Evolutionary conservation across 2,329 filamentous ascomycete genomes (phyloP).

Genomic region (Penicillium italicum): DNA sequence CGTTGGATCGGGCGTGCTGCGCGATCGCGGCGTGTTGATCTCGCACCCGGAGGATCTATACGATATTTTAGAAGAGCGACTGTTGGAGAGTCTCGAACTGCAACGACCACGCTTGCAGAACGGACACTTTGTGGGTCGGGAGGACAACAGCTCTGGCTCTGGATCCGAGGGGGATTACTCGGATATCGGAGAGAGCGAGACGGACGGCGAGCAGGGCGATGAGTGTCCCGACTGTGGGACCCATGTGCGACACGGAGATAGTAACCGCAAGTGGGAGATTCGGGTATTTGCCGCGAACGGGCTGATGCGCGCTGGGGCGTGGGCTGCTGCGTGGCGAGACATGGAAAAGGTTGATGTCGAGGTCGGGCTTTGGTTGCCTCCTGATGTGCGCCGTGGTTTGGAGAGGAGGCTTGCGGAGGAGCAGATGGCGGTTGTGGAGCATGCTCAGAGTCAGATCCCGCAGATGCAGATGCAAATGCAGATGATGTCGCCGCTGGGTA

Average conservation of each 20-base stretch:
- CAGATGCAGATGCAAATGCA: constrained; percentile 7
- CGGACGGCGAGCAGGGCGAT: constrained; percentile 38
- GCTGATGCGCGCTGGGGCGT: constrained; percentile 84
- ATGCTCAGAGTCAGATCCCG: neutral
- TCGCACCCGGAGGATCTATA: constrained; percentile 61
- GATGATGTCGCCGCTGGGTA: neutral
- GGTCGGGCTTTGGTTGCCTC: constrained; percentile 66
- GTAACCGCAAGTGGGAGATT: constrained; percentile 58
- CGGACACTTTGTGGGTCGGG: constrained; percentile 53
- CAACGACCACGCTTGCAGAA: constrained; percentile 54
- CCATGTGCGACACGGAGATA: constrained; percentile 46
- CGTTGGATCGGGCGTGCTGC: constrained; percentile 51
- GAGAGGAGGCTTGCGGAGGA: constrained; percentile 46
- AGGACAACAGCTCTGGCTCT: constrained; percentile 23
- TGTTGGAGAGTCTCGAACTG: constrained; percentile 59
- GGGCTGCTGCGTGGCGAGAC: constrained; percentile 90
- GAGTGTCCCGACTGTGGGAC: constrained; percentile 52
- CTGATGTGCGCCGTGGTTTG: constrained; percentile 50
- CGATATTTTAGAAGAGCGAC: constrained; percentile 59
- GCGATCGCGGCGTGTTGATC: constrained; percentile 58
- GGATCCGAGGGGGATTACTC: constrained; percentile 25
- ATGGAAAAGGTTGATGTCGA: constrained; percentile 99
- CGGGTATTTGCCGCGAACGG: constrained; percentile 95
- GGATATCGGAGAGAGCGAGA: constrained; percentile 34
- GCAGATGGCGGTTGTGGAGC: constrained; percentile 28